Evolutionary conservation across 106 monocot genomes (phyloP).

Genomic region (Dendrobium catenatum): DNA sequence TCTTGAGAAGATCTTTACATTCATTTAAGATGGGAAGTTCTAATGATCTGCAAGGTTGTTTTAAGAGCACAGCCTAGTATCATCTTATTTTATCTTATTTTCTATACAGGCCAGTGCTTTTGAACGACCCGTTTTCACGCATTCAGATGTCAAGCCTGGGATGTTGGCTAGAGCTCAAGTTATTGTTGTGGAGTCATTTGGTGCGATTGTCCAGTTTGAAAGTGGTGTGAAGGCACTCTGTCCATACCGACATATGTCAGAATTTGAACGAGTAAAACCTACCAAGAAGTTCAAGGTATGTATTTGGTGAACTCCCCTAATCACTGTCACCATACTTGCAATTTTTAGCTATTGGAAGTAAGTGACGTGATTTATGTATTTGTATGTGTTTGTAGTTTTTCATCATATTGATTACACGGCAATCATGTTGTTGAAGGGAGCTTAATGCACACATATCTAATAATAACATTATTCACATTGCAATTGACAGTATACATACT

Average conservation of each 20-base stretch:
- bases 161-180: conserved; percentile 86
- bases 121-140: conserved; percentile 87
- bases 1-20: not conserved
- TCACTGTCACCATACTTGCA: not conserved
- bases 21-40: not conserved
- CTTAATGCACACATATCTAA: no score
- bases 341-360: not conserved
- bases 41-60: not conserved
- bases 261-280: conserved; percentile 77
- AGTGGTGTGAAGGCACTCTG: conserved; percentile 97
- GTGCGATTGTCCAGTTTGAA: conserved; percentile 78
- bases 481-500: not conserved
- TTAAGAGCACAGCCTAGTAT: not conserved
- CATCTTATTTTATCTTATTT: not conserved
- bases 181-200: conserved; percentile 62
- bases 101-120: conserved; percentile 75
- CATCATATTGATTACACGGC: not conserved
- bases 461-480: not conserved
- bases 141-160: conserved; percentile 95
- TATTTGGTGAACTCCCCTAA: not conserved
- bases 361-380: not conserved
- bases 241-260: conserved; percentile 93
- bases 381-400: not conserved
- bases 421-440: not conserved
- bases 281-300: conserved; percentile 85